Evolutionary conservation across 805 yeast species (phyloP), one percentile per base, ranked within the genome.

Genomic region (Millerago galiae): DNA sequence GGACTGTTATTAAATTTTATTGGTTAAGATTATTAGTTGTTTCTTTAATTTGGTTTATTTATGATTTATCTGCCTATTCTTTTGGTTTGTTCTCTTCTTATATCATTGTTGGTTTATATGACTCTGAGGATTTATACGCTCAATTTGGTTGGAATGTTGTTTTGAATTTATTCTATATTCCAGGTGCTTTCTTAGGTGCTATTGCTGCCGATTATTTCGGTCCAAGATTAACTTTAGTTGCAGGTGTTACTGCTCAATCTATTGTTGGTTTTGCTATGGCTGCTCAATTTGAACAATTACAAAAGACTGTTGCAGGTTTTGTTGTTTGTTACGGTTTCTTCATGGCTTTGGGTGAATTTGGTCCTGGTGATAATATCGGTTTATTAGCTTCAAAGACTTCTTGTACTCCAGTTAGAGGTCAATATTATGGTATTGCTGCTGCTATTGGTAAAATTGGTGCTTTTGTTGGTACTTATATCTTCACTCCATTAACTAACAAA

Each of bases 371-470:
- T 65, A 87, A 85, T 65, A 83, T 85, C 61, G 97, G 97, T 52
- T 66, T 85, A 43, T 70, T 90, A 48, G 95, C 95, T 16, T 75
- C 95, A 34, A 89, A 89, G 65, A 83, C 95, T 7, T 74, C 81
- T 37, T 83, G 96, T 35, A 81, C 96, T 9, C 81, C 95, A 17
- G 75, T 89, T 43, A 81, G 97, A 68, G 97, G 96, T 45, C 84
- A 84, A 55, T 86, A 83, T 65, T 90, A 90, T 59, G 93, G 93
- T 55, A 71, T 88, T 53, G 91, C 95, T 35, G 96, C 97, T 43
- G 96, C 96, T 21, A 54, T 81, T 41, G 97, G 96, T 57, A 90
- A 90, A 63, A 69, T 87, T 46, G 97, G 97, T 59, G 97, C 96
- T 1, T 89, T 90, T 59, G 84, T 81, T 26, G 96, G 96, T 43